Evolutionary conservation across 306 rosid genomes (phyloP).

Genomic region (Lathyrus tuberosus): DNA sequence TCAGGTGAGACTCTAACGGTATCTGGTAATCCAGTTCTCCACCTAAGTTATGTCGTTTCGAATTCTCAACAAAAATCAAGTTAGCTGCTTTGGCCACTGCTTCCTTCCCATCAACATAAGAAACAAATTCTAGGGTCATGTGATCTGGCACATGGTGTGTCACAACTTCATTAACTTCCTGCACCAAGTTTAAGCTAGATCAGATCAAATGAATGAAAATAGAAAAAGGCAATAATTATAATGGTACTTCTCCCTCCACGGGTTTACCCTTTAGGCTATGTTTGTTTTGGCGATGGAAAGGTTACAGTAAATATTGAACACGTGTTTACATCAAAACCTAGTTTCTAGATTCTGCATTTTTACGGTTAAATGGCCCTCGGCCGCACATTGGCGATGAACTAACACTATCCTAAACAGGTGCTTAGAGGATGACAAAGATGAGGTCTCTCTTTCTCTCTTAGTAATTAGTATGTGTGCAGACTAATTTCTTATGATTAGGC

Average conservation of each 20-base stretch:
- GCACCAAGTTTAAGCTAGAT: slow-evolving; percentile 43
- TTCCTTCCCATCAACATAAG: slow-evolving; percentile 78
- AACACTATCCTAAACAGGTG: too few species aligned
- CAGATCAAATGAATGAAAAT: slow-evolving; percentile 35
- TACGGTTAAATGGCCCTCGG: too few species aligned
- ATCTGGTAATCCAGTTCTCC: slow-evolving; percentile 45
- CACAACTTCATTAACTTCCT: slow-evolving; percentile 55
- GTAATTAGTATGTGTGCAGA: neutral
- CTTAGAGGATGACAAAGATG: neutral
- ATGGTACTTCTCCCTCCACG: too few species aligned
- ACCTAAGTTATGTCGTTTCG: slow-evolving; percentile 47
- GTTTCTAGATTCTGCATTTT: too few species aligned
- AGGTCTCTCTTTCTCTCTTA: neutral
- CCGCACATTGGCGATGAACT: too few species aligned
- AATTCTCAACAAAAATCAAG: slow-evolving; percentile 59
- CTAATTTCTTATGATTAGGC: neutral
- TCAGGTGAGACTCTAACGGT: slow-evolving; percentile 62
- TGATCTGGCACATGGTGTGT: slow-evolving; percentile 38
- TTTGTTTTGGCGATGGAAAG: too few species aligned
- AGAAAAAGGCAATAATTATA: too few species aligned
- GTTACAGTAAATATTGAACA: too few species aligned
- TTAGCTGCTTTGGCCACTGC: slow-evolving; percentile 78
- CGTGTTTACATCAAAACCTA: too few species aligned
- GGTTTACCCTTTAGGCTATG: too few species aligned
- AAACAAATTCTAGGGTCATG: slow-evolving; percentile 69